Evolutionary conservation across 2,329 filamentous ascomycete species (phyloP).

Genomic region (Dryadomyces sulphureus): DNA sequence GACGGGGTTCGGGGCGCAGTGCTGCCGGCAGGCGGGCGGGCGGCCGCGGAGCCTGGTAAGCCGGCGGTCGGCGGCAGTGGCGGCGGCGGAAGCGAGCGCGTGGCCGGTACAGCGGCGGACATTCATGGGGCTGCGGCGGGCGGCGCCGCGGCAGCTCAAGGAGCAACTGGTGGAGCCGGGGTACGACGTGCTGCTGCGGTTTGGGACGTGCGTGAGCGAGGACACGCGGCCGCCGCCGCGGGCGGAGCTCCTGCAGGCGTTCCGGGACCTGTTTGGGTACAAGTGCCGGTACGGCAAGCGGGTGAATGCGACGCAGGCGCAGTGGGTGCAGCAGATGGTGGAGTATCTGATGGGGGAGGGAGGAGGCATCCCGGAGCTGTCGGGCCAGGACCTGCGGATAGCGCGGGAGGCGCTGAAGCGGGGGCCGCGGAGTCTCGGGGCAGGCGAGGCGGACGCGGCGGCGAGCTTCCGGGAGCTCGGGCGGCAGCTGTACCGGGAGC

Average conservation of each 20-base stretch:
- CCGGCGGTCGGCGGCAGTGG: background rate
- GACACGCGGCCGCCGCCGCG: slow-evolving; percentile 48
- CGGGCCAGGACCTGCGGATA: slow-evolving; percentile 25
- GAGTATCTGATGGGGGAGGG: slow-evolving; percentile 35
- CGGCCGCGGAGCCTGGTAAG: too few species aligned
- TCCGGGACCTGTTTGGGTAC: slow-evolving; percentile 46
- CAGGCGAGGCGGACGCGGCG: background rate
- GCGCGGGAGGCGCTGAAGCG: slow-evolving; percentile 21
- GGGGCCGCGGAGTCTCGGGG: background rate
- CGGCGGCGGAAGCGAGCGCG: background rate
- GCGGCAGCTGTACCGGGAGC: slow-evolving; percentile 26
- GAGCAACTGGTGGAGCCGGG: slow-evolving; percentile 54
- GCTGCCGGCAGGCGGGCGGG: background rate
- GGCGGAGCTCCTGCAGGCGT: slow-evolving; percentile 49
- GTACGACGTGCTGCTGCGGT: slow-evolving; percentile 54
- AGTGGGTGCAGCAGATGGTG: slow-evolving; percentile 35
- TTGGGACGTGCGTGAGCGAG: slow-evolving; percentile 47
- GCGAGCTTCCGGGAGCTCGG: slow-evolving; percentile 31
- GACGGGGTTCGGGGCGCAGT: too few species aligned
- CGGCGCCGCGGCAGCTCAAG: slow-evolving; percentile 43
- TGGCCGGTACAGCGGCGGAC: slow-evolving; percentile 24
- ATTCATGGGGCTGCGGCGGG: slow-evolving; percentile 49
- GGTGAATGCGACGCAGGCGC: slow-evolving; percentile 53
- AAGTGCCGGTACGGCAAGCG: slow-evolving; percentile 31
- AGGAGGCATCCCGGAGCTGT: slow-evolving; percentile 20